Evolutionary conservation across 2,329 filamentous ascomycete genomes (phyloP), one percentile per base, ranked within the genome.

Genomic region (Ascochyta lentis): DNA sequence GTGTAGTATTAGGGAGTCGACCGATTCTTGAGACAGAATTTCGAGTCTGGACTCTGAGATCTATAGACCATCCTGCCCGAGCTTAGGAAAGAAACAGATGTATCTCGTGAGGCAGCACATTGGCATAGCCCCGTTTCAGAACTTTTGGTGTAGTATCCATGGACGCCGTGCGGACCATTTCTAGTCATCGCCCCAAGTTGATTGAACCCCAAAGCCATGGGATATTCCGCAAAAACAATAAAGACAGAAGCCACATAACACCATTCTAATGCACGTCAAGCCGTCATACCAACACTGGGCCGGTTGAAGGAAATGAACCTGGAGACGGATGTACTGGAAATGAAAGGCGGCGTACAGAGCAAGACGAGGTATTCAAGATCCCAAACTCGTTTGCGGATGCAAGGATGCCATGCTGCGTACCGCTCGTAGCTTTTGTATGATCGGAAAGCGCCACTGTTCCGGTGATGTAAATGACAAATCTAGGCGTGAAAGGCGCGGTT

Each of bases 191-290:
- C 54, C 29, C 39, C 37, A 52, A 44, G 33, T 22, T 47, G 51
- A 57, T 40, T 45, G 42, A 50, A 49, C 43, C 45, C 54, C 44
- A 46, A 42, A 49, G 56, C 51, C 46, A 39, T 49, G 60, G 61
- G 60, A 68, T 68, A 69, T 65, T 60, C 61, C 55, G 58, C 61
- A 56, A 35, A 63, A 56, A 50, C 31, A 59, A 60, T 50, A 54
- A 43, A 61, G 41, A 55, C n/a, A 57, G 33, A 46, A 38, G 52
- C 52, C 48, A 55, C 44, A 51, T 54, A 66, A 69, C 68, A 69
- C 67, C 69, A 60, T 63, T 72, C 57, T 65, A 66, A 72, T 73
- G 70, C 68, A 70, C 64, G 72, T 71, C 66, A 63, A 60, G 49
- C 70, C 66, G 63, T 71, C 64, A 63, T 68, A 68, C 65, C 69